These are phyloP conservation scores for Lasiodiplodia sp. DNA, from an alignment of 2,329 filamentous ascomycete species.

Conservation along the genomic window DNA sequence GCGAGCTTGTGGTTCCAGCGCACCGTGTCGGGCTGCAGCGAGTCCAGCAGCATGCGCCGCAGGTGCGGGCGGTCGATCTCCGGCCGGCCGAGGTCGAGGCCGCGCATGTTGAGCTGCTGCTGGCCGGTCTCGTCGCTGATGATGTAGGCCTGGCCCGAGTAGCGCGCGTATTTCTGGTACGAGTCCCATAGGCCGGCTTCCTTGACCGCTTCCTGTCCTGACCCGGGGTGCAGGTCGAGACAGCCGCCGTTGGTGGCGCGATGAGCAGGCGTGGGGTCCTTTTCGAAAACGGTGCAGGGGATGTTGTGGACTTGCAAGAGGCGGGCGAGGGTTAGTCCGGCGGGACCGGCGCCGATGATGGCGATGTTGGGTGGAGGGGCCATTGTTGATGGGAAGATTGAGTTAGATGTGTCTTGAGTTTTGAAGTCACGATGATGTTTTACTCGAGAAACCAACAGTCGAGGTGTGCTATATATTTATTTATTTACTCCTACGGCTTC, in stretches of 20 bases:
- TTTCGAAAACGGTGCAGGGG: conserved; percentile 59
- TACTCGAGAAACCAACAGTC: too few relatives aligned
- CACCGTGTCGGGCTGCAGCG: conserved; percentile 55
- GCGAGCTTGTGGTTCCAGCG: conserved; percentile 48
- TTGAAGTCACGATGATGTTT: too few relatives aligned
- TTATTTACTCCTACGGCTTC: too few relatives aligned
- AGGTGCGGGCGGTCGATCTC: conserved; percentile 62
- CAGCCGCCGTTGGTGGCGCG: conserved; percentile 59
- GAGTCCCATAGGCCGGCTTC: conserved; percentile 59
- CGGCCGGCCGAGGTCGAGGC: conserved; percentile 47
- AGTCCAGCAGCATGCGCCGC: conserved; percentile 54
- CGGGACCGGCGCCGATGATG: conserved; percentile 49
- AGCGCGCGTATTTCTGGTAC: conserved; percentile 58
- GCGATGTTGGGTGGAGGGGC: conserved; percentile 40
- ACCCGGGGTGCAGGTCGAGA: conserved; percentile 61
- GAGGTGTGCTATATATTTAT: too few relatives aligned
- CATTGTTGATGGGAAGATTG: background rate
- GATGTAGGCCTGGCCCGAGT: conserved; percentile 60
- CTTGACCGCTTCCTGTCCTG: conserved; percentile 60
- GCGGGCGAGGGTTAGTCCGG: conserved; percentile 60
- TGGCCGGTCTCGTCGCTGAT: conserved; percentile 37
- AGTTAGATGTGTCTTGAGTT: background rate
- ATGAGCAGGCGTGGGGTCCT: conserved; percentile 45
- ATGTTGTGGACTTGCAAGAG: conserved; percentile 58
- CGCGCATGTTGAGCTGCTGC: conserved; percentile 36